Evolutionary conservation across 108 stramenopile species (phyloP).

Genomic region (Cylindrotheca closterium): DNA sequence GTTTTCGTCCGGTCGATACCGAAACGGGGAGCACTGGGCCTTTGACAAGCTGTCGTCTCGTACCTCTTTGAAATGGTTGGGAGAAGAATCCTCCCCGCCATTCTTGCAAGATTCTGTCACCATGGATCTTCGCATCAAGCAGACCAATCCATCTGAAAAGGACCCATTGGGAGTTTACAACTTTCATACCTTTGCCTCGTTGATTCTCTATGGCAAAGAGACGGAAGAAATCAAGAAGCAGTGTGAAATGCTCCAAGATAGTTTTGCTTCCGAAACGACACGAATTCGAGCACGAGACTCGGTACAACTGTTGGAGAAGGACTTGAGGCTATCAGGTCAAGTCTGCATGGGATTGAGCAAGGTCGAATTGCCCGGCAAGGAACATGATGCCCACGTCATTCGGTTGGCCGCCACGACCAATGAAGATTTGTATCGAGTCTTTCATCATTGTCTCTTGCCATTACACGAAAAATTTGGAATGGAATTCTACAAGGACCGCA

Average conservation of each 20-base stretch:
- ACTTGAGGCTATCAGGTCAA: constrained; percentile 22
- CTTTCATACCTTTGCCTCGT: constrained; percentile 37
- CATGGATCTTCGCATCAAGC: constrained; percentile 19
- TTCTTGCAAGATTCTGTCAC: constrained; percentile 31
- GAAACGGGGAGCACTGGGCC: constrained; percentile 51
- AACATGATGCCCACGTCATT: constrained; percentile 21
- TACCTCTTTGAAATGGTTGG: constrained; percentile 9
- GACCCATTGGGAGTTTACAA: constrained; percentile 27
- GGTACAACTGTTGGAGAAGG: background rate
- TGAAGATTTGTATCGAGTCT: constrained; percentile 60
- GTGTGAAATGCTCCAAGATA: constrained; percentile 24
- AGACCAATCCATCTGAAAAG: background rate
- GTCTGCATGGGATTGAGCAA: constrained; percentile 34
- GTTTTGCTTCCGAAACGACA: constrained; percentile 28
- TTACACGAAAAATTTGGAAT: constrained; percentile 33
- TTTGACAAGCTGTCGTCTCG: constrained; percentile 25
- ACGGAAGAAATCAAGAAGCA: constrained; percentile 19
- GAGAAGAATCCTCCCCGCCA: constrained; percentile 11
- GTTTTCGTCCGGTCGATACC: constrained; percentile 47
- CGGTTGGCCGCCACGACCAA: constrained; percentile 47
- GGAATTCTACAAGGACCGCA: constrained; percentile 52
- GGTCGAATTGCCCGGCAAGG: constrained; percentile 16
- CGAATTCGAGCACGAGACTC: constrained; percentile 35
- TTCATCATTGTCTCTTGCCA: constrained; percentile 43
- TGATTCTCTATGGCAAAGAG: constrained; percentile 46